These are phyloP conservation scores for Chamaecrista fasciculata DNA, from an alignment of 306 rosid genomes.

Conservation along the genomic window DNA sequence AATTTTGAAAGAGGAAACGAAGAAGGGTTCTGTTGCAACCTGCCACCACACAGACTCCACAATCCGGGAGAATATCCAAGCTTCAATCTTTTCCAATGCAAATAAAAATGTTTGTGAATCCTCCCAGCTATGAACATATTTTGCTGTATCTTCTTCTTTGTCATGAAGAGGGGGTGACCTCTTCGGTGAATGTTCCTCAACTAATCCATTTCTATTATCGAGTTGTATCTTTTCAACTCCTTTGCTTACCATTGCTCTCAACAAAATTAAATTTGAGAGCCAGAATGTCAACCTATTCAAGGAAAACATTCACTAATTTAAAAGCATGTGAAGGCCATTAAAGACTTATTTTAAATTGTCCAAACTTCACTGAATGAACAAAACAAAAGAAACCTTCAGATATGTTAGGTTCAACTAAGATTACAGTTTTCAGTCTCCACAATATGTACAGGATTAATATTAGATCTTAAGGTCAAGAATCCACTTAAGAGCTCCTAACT, in stretches of 20 bases:
- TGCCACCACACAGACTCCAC: slow-evolving; percentile 99
- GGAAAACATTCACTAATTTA: slow-evolving; percentile 19
- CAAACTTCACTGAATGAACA: slow-evolving; percentile 1
- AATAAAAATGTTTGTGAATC: slow-evolving; percentile 50
- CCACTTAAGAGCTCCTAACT: slow-evolving; percentile 12
- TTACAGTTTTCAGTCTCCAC: background rate
- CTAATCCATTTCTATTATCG: slow-evolving; percentile 24
- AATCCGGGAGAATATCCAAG: slow-evolving; percentile 85
- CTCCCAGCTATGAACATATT: slow-evolving; percentile 47
- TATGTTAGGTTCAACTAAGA: slow-evolving; percentile 4
- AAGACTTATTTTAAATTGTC: slow-evolving; percentile 10
- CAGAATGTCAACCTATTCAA: slow-evolving; percentile 86
- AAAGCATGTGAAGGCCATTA: background rate
- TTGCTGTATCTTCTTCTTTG: slow-evolving; percentile 32
- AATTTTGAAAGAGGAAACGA: slow-evolving; percentile 14
- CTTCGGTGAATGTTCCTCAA: background rate
- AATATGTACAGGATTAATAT: background rate
- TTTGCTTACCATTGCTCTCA: slow-evolving; percentile 66
- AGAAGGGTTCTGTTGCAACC: slow-evolving; percentile 43
- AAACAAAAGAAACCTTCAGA: background rate
- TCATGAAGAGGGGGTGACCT: slow-evolving; percentile 18
- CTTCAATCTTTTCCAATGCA: slow-evolving; percentile 76
- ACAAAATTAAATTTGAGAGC: slow-evolving; percentile 74
- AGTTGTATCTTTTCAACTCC: slow-evolving; percentile 33
- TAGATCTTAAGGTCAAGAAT: slow-evolving; percentile 22